These are phyloP conservation scores for Alternaria hordeiaustralica DNA, from an alignment of 2,329 filamentous ascomycete species.

Conservation along the genomic window DNA sequence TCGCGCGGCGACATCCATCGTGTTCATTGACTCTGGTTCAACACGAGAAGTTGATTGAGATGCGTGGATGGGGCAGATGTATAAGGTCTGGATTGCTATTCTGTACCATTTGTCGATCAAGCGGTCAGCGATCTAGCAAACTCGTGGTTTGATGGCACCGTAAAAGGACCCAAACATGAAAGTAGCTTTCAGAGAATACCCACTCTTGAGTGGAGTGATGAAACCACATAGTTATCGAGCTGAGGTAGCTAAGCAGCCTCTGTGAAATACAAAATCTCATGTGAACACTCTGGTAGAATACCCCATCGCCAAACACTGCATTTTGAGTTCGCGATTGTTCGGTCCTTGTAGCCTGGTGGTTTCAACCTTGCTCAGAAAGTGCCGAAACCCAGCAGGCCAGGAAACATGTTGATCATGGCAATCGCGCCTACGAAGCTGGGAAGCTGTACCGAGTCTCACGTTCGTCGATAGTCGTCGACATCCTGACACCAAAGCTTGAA, in stretches of 20 bases:
- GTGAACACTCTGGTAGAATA: accelerated
- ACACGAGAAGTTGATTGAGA: accelerated
- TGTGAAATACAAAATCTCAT: background rate
- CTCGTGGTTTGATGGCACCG: background rate
- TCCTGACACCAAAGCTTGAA: background rate
- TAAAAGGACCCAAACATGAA: background rate
- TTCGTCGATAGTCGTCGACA: background rate
- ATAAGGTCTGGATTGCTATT: background rate
- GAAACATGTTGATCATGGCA: background rate
- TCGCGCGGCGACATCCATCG: background rate
- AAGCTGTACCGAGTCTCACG: background rate
- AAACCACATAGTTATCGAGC: background rate
- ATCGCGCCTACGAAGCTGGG: background rate
- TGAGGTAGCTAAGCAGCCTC: background rate
- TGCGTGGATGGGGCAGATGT: background rate
- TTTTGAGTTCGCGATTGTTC: background rate
- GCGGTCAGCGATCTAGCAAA: background rate
- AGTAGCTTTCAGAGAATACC: background rate
- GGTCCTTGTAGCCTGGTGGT: background rate
- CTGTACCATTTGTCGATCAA: background rate
- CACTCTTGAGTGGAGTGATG: background rate
- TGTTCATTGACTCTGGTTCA: background rate
- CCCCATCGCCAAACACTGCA: background rate
- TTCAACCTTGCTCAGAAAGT: background rate
- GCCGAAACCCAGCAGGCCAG: background rate